Evolutionary conservation across 495 filamentous ascomycete genomes (phyloP).

Genomic region (Lepidopterella palustris): DNA sequence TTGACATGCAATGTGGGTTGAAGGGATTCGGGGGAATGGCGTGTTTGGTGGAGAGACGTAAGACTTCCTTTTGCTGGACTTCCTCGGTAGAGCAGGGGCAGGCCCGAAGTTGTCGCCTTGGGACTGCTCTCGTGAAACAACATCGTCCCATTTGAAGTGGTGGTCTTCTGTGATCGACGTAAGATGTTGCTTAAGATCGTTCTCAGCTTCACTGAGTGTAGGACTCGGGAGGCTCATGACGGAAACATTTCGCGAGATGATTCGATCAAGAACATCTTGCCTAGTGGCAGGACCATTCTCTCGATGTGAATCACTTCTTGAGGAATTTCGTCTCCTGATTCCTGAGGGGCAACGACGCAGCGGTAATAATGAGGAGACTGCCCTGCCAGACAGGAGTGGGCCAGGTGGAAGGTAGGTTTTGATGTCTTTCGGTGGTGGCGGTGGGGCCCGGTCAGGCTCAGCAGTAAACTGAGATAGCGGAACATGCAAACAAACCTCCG

Average conservation of each 20-base stretch:
- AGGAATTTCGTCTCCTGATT: not conserved
- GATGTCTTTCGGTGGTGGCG: not conserved
- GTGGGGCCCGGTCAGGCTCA: not conserved
- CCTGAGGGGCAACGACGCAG: not conserved
- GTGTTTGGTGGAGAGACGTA: not conserved
- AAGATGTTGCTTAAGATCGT: conserved; percentile 32
- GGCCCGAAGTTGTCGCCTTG: not conserved
- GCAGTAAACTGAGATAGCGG: not conserved
- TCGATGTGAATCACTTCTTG: not conserved
- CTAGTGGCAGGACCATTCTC: not conserved
- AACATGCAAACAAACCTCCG: conserved; percentile 5
- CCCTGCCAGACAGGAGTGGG: not conserved
- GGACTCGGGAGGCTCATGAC: conserved; percentile 25
- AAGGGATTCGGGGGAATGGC: conserved; percentile 13
- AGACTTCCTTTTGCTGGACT: conserved; percentile 23
- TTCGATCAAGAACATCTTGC: conserved; percentile 17
- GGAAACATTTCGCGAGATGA: conserved; percentile 11
- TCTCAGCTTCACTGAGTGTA: conserved; percentile 36
- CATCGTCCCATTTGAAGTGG: conserved; percentile 27
- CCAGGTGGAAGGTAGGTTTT: not conserved
- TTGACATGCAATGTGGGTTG: conserved; percentile 20
- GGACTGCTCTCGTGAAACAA: not conserved
- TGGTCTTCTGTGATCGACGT: conserved; percentile 22
- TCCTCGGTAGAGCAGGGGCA: conserved; percentile 19
- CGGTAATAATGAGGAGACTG: too few relatives aligned